Base-by-base conservation (phyloP, 768 basidiomycete species). In the Hemileccinum rubropunctum region DNA sequence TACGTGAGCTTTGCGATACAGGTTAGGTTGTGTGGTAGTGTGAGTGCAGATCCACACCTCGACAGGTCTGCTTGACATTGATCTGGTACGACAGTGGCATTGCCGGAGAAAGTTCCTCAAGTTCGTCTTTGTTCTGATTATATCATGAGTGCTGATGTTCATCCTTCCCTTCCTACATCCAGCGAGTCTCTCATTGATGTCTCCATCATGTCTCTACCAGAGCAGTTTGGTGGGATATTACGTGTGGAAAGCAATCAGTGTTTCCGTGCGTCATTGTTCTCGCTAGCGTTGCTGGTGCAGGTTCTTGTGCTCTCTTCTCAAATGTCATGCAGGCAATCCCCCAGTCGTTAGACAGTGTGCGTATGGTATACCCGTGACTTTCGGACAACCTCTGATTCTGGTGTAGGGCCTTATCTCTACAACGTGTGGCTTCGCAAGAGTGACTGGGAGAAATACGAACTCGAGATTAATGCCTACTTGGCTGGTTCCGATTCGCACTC, bases 1-100 rank as follows among this genome's bases (percentile, higher is more conserved):
- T 82, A 74, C 54, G 47, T 47, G 2, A 82, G 82, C 12, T 85
- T 79, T 54, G 68, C 77, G 1, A 57, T 79, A 3, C 67, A 73
- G 23, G 50, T 76, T 21, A 71, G 78, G 33, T 40, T 83, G 9
- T 86, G 84, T 52, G 52, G 61, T 1, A 58, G 48, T 21, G 75
- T 76, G 37, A 50, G 73, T 66, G 4, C 35, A 4, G 15, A 5
- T 38, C 33, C 36, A 14, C 8, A 33, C 30, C n/a, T 14, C n/a
- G 23, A 14, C 17, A 21, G 8, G 4, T 23, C 23, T 6, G 23
- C 39, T 12, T 23, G 20, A 33, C n/a, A 15, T 17, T 34, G 17
- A 35, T 26, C 3, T 42, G 18, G 20, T 21, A n/a, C 42, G 13
- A 37, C 39, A 67, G 67, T 54, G 51, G 50, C 26, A 56, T 39